phyloP scores from a whole-genome alignment of 805 yeast species.

The Candida takata region DNA sequence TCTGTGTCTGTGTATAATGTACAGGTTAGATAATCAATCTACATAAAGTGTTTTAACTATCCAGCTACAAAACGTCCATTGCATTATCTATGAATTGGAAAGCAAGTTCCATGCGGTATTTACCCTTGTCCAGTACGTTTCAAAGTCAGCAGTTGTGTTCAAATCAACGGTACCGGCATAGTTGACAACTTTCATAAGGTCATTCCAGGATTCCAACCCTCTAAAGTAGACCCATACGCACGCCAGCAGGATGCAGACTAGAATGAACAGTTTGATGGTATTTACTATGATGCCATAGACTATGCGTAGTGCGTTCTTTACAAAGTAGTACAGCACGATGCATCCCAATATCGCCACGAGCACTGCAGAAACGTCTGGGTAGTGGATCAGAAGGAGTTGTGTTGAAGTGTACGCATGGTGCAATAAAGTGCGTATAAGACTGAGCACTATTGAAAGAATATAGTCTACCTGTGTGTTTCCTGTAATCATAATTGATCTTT shows the following conservation, averaged over 20 bases:
- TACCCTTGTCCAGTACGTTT: too few species aligned
- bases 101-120: too few species aligned
- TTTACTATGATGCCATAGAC: slow-evolving; percentile 16
- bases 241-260: slow-evolving; percentile 14
- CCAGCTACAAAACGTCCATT: too few species aligned
- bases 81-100: too few species aligned
- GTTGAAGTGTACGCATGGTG: slow-evolving; percentile 10
- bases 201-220: slow-evolving; percentile 16
- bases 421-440: not conserved
- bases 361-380: slow-evolving; percentile 26
- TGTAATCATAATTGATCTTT: slow-evolving; percentile 9
- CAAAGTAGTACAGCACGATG: slow-evolving; percentile 22
- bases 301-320: slow-evolving; percentile 24
- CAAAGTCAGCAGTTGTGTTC: too few species aligned
- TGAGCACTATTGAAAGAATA: slow-evolving; percentile 9
- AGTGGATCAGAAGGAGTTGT: slow-evolving; percentile 20
- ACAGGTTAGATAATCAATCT: too few species aligned
- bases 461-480: slow-evolving; percentile 20
- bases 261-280: slow-evolving; percentile 23
- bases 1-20: too few species aligned
- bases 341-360: slow-evolving; percentile 17
- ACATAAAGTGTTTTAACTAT: too few species aligned
- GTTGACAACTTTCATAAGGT: not conserved
- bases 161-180: not conserved
- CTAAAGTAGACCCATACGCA: slow-evolving; percentile 26